Evolutionary conservation across 1,284 basidiomycete species (phyloP).

Genomic region (Porogramme epimiltina): DNA sequence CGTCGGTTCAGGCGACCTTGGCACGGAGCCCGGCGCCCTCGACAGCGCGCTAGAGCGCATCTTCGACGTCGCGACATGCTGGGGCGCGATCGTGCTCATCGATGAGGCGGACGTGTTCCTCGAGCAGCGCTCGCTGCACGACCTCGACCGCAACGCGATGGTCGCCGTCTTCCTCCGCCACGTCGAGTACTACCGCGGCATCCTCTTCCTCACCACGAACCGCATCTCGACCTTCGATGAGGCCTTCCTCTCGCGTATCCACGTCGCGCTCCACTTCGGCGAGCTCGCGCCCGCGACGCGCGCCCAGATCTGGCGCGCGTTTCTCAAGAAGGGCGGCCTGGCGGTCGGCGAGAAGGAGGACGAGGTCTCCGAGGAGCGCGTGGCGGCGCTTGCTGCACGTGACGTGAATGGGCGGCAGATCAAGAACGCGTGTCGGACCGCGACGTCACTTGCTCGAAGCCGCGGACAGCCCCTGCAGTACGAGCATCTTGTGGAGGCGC

Average conservation of each 20-base stretch:
- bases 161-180: constrained; percentile 65
- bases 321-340: constrained; percentile 41
- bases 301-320: constrained; percentile 56
- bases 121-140: constrained; percentile 59
- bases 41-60: constrained; percentile 20
- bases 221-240: constrained; percentile 64
- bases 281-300: constrained; percentile 51
- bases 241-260: constrained; percentile 66
- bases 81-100: constrained; percentile 65
- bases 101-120: constrained; percentile 46
- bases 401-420: constrained; percentile 63
- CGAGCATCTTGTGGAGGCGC: constrained; percentile 52
- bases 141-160: constrained; percentile 59
- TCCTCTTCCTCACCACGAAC: constrained; percentile 68
- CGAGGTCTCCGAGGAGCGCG: constrained; percentile 40
- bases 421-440: constrained; percentile 64
- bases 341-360: constrained; percentile 33
- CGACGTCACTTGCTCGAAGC: constrained; percentile 54
- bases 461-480: constrained; percentile 45
- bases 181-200: constrained; percentile 63
- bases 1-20: constrained; percentile 58
- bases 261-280: constrained; percentile 61
- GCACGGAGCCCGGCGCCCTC: constrained; percentile 42
- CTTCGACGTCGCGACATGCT: constrained; percentile 53
- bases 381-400: constrained; percentile 45